Percentiles rank a stretch among this genome's conserved stretches.
Conservation (phyloP, 768 basidiomycete genomes). For the Boletus coccyginus region DNA sequence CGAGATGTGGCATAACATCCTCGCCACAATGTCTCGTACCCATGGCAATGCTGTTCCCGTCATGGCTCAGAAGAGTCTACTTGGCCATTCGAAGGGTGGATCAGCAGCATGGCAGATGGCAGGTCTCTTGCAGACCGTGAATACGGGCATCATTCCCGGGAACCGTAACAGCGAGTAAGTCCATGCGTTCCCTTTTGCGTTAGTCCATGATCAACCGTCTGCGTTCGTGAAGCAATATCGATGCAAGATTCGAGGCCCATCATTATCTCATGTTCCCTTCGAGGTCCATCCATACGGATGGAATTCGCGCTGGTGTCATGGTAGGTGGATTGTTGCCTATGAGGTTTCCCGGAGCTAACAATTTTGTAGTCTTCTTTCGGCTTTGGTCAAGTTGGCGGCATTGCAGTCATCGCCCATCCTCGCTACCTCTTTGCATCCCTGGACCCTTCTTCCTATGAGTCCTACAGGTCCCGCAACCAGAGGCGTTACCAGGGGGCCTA, state of each 20-base stretch:
- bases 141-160: constrained; percentile 85
- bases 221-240: constrained; percentile 68
- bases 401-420: constrained; percentile 84
- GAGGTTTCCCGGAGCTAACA: neutral
- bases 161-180: constrained; percentile 96
- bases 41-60: constrained; percentile 96
- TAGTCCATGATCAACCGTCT: neutral
- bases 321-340: constrained; percentile 40
- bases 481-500: constrained; percentile 69
- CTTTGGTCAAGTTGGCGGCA: constrained; percentile 98
- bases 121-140: constrained; percentile 84
- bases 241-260: constrained; percentile 87
- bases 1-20: constrained; percentile 93
- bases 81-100: constrained; percentile 98
- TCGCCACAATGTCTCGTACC: constrained; percentile 84
- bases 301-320: constrained; percentile 85
- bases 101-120: constrained; percentile 98
- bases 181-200: neutral
- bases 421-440: constrained; percentile 86
- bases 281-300: constrained; percentile 91
- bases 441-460: constrained; percentile 70
- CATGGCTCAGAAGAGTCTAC: constrained; percentile 95
- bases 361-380: constrained; percentile 80
- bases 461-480: constrained; percentile 70
- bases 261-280: constrained; percentile 96